Base-by-base conservation (phyloP, 2,329 filamentous ascomycete species). In the Aspergillus sp. region DNA sequence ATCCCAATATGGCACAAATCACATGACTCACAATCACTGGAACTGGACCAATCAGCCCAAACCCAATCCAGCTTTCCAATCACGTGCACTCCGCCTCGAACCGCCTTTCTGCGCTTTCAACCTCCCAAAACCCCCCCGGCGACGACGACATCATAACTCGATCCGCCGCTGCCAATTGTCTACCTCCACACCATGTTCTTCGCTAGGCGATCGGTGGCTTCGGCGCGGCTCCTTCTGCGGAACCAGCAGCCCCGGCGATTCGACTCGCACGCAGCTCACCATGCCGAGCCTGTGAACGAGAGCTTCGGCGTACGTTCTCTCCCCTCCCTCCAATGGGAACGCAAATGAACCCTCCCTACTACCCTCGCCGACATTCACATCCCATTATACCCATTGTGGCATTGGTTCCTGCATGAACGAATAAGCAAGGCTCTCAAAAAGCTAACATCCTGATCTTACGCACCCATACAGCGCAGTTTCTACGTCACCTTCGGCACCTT, bases 401-500 rank as follows among this genome's bases (percentile, higher is more conserved):
- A 48, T 47, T 54, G 27, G 30, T 36, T 41, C 55, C 23, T 58
- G 53, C 19, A 51, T 21, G 41, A 23, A 41, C 44, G 41, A 47
- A 50, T 38, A 13, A n/a, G 32, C 32, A 36, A 36, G 32, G 32
- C 32, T 36, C 30, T 42, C 10, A 23, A 62, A 23, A 62, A 19
- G 59, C 69, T 71, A 65, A 72, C 61, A 15, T 38, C 54, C 50
- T 36, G 10, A 23, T 27, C 52, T 50, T 42, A 62, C 60, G 38
- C 54, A 63, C 38, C 32, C 36, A 15, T 67, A 73, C 66, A 82
- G 80, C 77, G 72, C 64, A 79, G 80, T 51, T 81, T 82, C 69
- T 82, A 81, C 65, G 67, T 81, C 57, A 72, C 76, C 63, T 64
- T 80, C 54, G 79, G 77, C 60, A 71, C 74, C 60, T 69, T 82